A percentile compares a stretch with the other conserved stretches of the same genome.
Conservation (phyloP, 1,284 basidiomycete species). For the Laetiporus sulphureus region DNA sequence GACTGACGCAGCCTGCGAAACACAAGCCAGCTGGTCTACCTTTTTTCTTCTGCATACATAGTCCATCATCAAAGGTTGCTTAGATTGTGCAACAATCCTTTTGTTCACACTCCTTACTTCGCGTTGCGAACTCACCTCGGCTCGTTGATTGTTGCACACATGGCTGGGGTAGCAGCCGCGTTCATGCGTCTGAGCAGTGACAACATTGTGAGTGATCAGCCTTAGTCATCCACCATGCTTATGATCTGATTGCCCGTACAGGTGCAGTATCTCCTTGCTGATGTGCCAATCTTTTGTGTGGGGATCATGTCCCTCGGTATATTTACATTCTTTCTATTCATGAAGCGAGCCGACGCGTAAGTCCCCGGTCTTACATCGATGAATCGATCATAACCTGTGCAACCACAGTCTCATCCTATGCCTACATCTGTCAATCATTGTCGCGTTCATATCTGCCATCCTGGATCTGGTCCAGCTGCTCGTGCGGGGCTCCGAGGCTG, state of each 20-base stretch:
- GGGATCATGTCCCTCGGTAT: slow-evolving; percentile 63
- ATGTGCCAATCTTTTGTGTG: slow-evolving; percentile 62
- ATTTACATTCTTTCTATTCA: slow-evolving; percentile 52
- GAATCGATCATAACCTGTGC: too few relatives aligned
- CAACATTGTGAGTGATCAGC: slow-evolving; percentile 21
- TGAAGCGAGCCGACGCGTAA: slow-evolving; percentile 52
- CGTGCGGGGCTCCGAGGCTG: slow-evolving; percentile 28
- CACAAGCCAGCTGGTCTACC: slow-evolving; percentile 18
- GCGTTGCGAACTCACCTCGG: too few relatives aligned
- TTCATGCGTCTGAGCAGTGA: slow-evolving; percentile 15
- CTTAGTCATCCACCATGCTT: too few relatives aligned
- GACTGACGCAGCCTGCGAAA: slow-evolving; percentile 23
- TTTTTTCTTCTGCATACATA: slow-evolving; percentile 7
- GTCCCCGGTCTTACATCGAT: too few relatives aligned
- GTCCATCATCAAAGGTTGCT: too few relatives aligned
- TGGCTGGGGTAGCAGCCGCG: slow-evolving; percentile 14
- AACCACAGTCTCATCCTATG: slow-evolving; percentile 39
- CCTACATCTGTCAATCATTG: slow-evolving; percentile 49
- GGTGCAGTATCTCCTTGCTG: slow-evolving; percentile 54
- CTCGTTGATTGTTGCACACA: slow-evolving; percentile 6
- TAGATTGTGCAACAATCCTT: too few relatives aligned
- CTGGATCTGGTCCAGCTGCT: slow-evolving; percentile 59
- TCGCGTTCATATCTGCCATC: slow-evolving; percentile 57
- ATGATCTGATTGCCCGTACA: too few relatives aligned
- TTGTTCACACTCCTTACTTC: too few relatives aligned